Base-by-base conservation (phyloP, 2,329 filamentous ascomycete genomes). In the Trichoderma hamatum region DNA sequence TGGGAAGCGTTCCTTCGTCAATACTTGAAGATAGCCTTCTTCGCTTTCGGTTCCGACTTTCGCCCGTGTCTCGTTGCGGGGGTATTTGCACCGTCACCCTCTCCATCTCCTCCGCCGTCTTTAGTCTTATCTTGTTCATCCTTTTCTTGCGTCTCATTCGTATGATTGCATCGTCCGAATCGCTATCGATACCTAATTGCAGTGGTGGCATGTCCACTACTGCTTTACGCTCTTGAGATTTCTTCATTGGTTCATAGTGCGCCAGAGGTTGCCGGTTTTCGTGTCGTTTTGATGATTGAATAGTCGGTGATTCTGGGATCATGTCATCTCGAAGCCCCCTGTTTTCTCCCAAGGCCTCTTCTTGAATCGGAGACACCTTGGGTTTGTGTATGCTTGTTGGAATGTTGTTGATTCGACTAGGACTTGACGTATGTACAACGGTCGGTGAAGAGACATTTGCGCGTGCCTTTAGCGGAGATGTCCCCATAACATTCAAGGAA, bases 391-490 rank as follows among this genome's bases (percentile, higher is more conserved):
- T 71, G 2, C 75, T 78, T n/a, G 72, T 72, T 0, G 76, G 76
- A 10, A 78, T 71, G 11, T 80, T 76, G n/a, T 77, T 73, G 1
- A 78, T 69, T 19, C 73, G 75, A 24, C 72, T 74, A 0, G 84
- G 83, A 61, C 83, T 85, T 7, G 84, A 84, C 0, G 79, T 78
- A 28, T 75, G 76, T 7, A 78, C 73, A 46, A 77, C 76, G 13
- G 80, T 79, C 3, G 85, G 83, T 0, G 83, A 85, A 0, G 83
- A 83, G 34, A 82, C 80, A 61, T 84, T 79, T 19, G 81, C 81
- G 30, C 83, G 81, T 43, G 83, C 79, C 73, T 86, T 86, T 1
- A 86, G 74, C 0, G 86, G 85, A 1, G 86, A 88, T 0, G 78
- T 79, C 71, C 80, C 78, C 2, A 80, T 74, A 2, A 78, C 76